phyloP scores from a whole-genome alignment of 2,329 filamentous ascomycete genomes.

The Aschersonia sp. region DNA sequence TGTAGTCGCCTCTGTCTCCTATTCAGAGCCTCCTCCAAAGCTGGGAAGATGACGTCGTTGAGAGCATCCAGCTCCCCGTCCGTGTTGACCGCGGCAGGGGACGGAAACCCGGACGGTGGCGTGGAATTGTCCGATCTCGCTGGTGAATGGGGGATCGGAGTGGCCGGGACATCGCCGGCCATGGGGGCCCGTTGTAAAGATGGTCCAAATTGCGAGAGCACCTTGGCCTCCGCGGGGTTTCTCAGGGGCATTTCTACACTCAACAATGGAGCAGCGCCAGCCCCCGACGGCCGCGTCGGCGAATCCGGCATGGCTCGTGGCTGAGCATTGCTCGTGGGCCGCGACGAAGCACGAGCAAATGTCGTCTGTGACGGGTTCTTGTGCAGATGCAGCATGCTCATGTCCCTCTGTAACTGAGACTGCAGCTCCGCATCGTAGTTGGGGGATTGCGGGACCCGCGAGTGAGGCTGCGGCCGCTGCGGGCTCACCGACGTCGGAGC shows the following conservation, averaged over 20 bases:
- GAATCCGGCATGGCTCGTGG: conserved; percentile 6
- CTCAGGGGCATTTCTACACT: conserved; percentile 40
- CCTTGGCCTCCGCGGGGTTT: conserved; percentile 15
- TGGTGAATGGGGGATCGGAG: conserved; percentile 17
- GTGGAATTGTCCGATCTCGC: conserved; percentile 15
- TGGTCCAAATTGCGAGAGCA: conserved; percentile 13
- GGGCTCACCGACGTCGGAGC: conserved; percentile 30
- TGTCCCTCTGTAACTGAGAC: conserved; percentile 48
- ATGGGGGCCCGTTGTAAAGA: conserved; percentile 9
- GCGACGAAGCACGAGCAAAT: conserved; percentile 1
- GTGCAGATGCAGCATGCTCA: conserved; percentile 38
- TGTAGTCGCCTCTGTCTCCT: conserved; percentile 53
- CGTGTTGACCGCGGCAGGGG: conserved; percentile 38
- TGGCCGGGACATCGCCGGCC: conserved; percentile 3
- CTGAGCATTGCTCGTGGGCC: conserved; percentile 6
- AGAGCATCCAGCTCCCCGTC: conserved; percentile 70
- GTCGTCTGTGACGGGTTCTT: conserved; percentile 2
- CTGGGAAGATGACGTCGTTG: conserved; percentile 82
- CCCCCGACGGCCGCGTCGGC: conserved; percentile 8
- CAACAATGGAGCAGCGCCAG: conserved; percentile 24
- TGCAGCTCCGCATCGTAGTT: conserved; percentile 48
- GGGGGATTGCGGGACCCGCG: conserved; percentile 32
- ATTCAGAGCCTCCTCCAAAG: conserved; percentile 79
- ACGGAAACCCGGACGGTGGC: conserved; percentile 37
- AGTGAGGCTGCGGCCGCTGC: conserved; percentile 31